Base-by-base conservation (phyloP, 192 early-diverging fungal species). In the Phycomyces blakesleeanus region DNA sequence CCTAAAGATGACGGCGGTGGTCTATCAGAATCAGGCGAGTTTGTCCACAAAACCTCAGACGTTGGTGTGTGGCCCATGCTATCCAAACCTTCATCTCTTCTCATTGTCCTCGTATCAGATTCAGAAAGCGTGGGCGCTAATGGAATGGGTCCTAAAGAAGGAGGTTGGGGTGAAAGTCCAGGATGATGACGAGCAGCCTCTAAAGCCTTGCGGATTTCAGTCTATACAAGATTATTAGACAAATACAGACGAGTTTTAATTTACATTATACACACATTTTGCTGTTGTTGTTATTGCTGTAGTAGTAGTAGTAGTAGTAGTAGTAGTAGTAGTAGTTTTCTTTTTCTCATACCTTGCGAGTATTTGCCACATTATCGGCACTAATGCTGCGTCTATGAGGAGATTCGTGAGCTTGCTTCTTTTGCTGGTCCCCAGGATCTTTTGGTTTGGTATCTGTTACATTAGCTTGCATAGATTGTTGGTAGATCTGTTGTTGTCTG, bases 351-450 rank as follows among this genome's bases (percentile, higher is more conserved):
- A 69, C 67, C 60, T 57, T 61, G 14, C 39, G 53, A 37, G 39
- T 37, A 42, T 62, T 20, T 5, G 51, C 27, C 3, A 61, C 55
- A 57, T 69, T 61, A 41, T 69, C 67, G 21, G 67, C 67, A 57
- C 67, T 69, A 11, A 69, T 69, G 51, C 67, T 69, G 12, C 67
- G 53, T 21, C 67, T 52, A 51, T 69, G 67, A 29, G 52, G 39
- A 42, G 51, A 49, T 1, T 29, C 38, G 18, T 39, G 25, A 22
- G n/a, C 14, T 12, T 5, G 34, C 26, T 26, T 18, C 49, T 29
- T n/a, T 24, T 21, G 34, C 56, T 16, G 24, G 39, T 42, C 44
- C 24, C 3, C 4, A 14, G 44, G 37, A 21, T 39, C 22, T 20
- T 25, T 40, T 27, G 52, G 40, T 26, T 42, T n/a, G 20, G 1